Evolutionary conservation across 495 filamentous ascomycete genomes (phyloP), one percentile per base, ranked within the genome.

Genomic region (Tuber indicum): DNA sequence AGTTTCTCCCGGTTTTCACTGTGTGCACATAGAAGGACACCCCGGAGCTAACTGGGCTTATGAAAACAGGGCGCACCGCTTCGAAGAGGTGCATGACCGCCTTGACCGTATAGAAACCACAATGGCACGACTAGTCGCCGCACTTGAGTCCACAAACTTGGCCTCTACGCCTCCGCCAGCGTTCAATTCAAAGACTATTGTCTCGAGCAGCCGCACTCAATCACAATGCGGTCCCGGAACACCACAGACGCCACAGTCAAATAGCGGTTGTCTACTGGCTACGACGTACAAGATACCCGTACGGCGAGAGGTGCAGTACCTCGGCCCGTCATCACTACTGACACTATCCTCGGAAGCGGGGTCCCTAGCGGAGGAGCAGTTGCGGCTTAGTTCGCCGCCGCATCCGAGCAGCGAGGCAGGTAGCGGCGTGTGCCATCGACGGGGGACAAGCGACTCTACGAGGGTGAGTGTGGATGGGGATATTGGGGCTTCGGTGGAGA

Each of bases 61-160:
- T 76, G 23, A 10, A 12, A 14, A 23, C 21, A 83, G 81, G 77
- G 81, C 74, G 3, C 81, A 83, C n/a, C 81, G 81, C 10, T 83
- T 82, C 62, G 81, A 83, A 62, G 81, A 83, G 70, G 81, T 83
- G 36, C 73, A 83, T 45, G 81, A 83, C 70, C 81, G 81, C 32
- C 81, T 83, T 4, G 77, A 82, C 58, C 66, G 81, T 45, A 82
- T 83, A 52, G 81, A 83, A 70, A 74, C 75, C n/a, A 83, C 78
- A 5, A 80, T 83, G 78, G 44, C 44, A 2, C 81, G 81, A 42
- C 72, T 83, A 4, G 73, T 80, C 41, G 71, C 75, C 8, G 81
- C 78, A 6, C 42, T 83, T 8, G 81, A 83, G 73, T 36, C 75
- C 43, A n/a, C 75, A 1, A 74, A 75, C 72, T 72, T 26, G 16